Evolutionary conservation across 495 filamentous ascomycete species (phyloP), one percentile per base, ranked within the genome.

Genomic region (Hyaloscypha bicolor): DNA sequence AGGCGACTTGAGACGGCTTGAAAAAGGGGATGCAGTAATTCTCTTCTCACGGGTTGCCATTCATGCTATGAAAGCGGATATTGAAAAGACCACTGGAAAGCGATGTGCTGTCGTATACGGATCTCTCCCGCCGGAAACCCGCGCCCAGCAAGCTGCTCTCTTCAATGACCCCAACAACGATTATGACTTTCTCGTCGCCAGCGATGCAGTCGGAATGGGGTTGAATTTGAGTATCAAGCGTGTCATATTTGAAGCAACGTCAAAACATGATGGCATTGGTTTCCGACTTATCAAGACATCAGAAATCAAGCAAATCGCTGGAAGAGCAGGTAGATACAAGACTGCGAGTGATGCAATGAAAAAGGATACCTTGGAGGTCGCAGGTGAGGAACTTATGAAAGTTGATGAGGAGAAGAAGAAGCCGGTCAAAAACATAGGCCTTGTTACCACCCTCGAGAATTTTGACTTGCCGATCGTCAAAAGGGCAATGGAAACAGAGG

Each of bases 191-290:
- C 81, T 99, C 5, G 92, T 94, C 31, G 95, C 95, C 19, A 97
- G 93, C 71, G 95, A 99, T 76, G 95, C 95, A 29, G 93, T 99
- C 69, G 95, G 95, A 29, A 99, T 99, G 95, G 95, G 95, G 1
- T 79, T 99, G 35, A 99, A 99, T 76, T 74, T 99, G 79, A 93
- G 92, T 74, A 90, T 95, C 79, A 96, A 93, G 72, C 91, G 95
- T 42, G 81, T 99, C 67, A 85, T 99, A 63, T 97, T 99, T 72
- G 91, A 96, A 71, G 79, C 91, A 9, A 80, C 85, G 1, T 76
- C 81, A 57, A 99, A 97, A 75, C 86, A 81, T 55, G 80, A 89
- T 63, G 87, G 88, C 4, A 45, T 12, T 1, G 74, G 73, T 11
- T 79, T 80, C 32, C 78, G 82, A 25, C 74, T 77, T 8, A 81